Base-by-base conservation (phyloP, 768 basidiomycete species). In the Mrakia gelida region DNA sequence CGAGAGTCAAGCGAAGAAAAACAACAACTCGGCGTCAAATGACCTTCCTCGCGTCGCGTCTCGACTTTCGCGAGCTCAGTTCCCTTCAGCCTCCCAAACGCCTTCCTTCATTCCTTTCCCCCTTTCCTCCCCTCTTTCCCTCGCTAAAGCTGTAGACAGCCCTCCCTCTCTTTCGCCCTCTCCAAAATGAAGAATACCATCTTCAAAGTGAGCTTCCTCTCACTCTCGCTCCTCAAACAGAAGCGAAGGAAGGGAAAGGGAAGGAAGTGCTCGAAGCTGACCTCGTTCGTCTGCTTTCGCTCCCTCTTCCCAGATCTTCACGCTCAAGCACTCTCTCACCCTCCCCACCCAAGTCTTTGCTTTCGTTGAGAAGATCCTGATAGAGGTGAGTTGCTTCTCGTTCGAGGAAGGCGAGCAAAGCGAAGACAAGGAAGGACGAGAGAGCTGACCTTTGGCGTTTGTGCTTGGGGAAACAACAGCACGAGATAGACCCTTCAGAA, bases 251-350 rank as follows among this genome's bases (percentile, higher is more conserved):
- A 56, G 6, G 1, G 49, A 15, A 13, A 2, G 49, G 67, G 13
- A 52, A 3, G n/a, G n/a, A n/a, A n/a, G n/a, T n/a, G n/a, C n/a
- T 74, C 56, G 8, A 34, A 26, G n/a, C 23, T 15, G 32, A 59
- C 54, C 76, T 59, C 49, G 7, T 65, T 6, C 30, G 1, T 28
- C 28, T 54, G 30, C 15, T 34, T 71, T 32, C 21, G 15, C 49
- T 28, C n/a, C 32, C n/a, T n/a, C n/a, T 52, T 18, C 13, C 11
- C 38, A 79, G 78, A 70, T 79, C 56, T 79, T 92, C 63, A 94
- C 94, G 82, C 88, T 92, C 72, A 94, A 94, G 85, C 93, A 92
- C 83, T 92, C 92, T 81, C 92, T 93, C 81, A 92, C 93, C 15
- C 87, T 95, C 9, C 91, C 93, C 0, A 91, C 93, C 8, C 92